phyloP scores from a whole-genome alignment of 2,329 filamentous ascomycete genomes.

The Boeremia lycopersici region DNA sequence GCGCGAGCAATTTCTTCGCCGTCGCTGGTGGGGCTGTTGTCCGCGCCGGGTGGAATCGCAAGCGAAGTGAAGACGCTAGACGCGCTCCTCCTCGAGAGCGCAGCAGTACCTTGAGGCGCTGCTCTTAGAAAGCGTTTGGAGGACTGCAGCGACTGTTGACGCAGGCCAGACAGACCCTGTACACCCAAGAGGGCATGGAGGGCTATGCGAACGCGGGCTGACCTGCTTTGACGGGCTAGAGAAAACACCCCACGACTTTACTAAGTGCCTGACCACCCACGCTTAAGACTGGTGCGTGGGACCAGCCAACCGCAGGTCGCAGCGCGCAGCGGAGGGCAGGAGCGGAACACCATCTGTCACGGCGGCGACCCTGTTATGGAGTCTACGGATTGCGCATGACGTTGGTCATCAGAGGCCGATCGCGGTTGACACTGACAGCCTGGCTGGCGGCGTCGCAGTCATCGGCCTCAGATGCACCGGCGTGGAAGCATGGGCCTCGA shows the following conservation, averaged over 20 bases:
- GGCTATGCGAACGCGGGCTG: constrained; percentile 17
- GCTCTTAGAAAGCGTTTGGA: background rate
- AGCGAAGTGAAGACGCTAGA: constrained; percentile 15
- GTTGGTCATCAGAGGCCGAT: background rate
- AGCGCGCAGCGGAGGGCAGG: background rate
- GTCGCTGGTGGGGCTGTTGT: constrained; percentile 16
- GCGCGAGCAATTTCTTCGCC: constrained; percentile 17
- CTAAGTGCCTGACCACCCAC: constrained; percentile 14
- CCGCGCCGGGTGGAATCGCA: constrained; percentile 13
- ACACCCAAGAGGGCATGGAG: constrained; percentile 13
- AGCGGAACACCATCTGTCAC: background rate
- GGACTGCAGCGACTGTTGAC: background rate
- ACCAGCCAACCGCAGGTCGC: constrained; percentile 1
- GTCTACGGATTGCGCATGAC: constrained; percentile 2
- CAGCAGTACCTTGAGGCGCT: background rate
- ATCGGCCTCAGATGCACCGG: constrained; percentile 13
- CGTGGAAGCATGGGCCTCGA: constrained; percentile 13
- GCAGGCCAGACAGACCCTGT: constrained; percentile 5
- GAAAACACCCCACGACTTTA: constrained; percentile 22
- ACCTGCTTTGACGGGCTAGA: constrained; percentile 10
- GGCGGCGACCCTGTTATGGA: background rate
- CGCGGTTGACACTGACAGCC: background rate
- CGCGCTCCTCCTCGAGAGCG: constrained; percentile 9
- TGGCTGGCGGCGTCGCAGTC: background rate
- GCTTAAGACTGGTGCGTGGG: background rate